A percentile compares a stretch with the other conserved stretches of the same genome.
Evolutionary conservation across 352 stramenopile species (phyloP).

Genomic region (Phytophthora cajani): DNA sequence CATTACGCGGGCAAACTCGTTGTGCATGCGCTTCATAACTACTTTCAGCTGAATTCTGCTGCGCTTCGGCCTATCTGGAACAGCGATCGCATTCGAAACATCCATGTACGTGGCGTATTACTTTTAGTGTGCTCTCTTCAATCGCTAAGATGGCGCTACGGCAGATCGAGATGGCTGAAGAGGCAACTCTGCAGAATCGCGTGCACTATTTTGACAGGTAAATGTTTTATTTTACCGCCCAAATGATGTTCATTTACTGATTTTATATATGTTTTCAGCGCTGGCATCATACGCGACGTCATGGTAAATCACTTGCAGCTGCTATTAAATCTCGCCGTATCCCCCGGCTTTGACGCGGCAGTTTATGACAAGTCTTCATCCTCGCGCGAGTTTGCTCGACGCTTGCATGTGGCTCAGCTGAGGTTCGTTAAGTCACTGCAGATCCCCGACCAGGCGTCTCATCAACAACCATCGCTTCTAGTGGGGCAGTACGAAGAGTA

Average conservation of each 20-base stretch:
- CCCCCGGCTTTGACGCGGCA: conserved; percentile 37
- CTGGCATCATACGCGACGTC: conserved; percentile 81
- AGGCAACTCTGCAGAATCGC: conserved; percentile 60
- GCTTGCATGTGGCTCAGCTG: conserved; percentile 18
- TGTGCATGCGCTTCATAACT: conserved; percentile 62
- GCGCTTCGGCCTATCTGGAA: conserved; percentile 44
- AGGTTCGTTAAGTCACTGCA: conserved; percentile 32
- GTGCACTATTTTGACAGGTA: conserved; percentile 79
- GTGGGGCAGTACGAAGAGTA: conserved; percentile 53
- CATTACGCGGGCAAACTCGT: conserved; percentile 85
- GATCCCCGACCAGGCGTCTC: not conserved
- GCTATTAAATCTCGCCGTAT: conserved; percentile 47
- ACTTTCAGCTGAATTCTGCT: conserved; percentile 57
- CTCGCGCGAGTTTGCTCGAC: conserved; percentile 5
- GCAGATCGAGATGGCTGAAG: conserved; percentile 78
- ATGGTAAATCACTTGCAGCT: conserved; percentile 87
- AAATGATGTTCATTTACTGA: conserved; percentile 1
- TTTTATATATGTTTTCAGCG: conserved; percentile 25
- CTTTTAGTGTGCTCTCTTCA: not conserved
- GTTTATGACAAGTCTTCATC: not conserved
- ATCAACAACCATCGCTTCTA: not conserved
- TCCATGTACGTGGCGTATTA: conserved; percentile 22
- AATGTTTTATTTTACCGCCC: conserved; percentile 1
- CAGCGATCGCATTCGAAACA: conserved; percentile 23
- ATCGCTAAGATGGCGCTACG: not conserved